These are phyloP conservation scores for Phytophthora agathidicida DNA, from an alignment of 352 stramenopile species.

Conservation along the genomic window DNA sequence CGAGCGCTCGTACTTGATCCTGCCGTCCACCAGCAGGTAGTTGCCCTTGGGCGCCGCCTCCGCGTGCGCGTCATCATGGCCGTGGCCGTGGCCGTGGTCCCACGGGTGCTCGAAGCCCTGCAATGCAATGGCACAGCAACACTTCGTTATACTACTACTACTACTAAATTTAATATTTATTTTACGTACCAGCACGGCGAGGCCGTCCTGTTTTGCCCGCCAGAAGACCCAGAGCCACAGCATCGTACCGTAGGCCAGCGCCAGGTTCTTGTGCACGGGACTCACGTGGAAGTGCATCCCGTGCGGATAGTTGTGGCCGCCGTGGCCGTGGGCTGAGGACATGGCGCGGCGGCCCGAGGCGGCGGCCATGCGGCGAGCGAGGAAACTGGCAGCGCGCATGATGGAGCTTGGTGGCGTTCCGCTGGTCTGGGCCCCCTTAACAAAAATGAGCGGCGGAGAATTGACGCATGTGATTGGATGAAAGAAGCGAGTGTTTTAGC, in stretches of 20 bases:
- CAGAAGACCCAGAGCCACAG: constrained; percentile 93
- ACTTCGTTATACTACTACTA: too few species aligned
- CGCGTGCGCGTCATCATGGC: constrained; percentile 49
- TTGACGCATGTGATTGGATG: constrained; percentile 9
- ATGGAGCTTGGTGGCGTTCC: constrained; percentile 18
- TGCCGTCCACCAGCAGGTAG: constrained; percentile 48
- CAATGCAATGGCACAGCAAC: constrained; percentile 1
- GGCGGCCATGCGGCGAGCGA: constrained; percentile 57
- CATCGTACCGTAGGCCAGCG: constrained; percentile 87
- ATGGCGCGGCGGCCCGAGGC: constrained; percentile 57
- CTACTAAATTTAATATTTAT: not conserved
- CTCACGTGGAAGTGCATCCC: constrained; percentile 92
- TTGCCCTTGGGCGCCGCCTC: constrained; percentile 41
- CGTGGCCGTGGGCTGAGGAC: constrained; percentile 58
- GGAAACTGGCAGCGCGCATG: constrained; percentile 52
- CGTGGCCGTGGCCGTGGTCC: constrained; percentile 77
- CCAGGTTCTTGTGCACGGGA: constrained; percentile 88
- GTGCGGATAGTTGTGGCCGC: constrained; percentile 75
- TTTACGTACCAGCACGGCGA: constrained; percentile 71
- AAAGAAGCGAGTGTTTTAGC: constrained; percentile 10
- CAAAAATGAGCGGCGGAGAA: constrained; percentile 35
- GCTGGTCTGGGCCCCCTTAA: constrained; percentile 18
- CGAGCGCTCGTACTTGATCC: constrained; percentile 67
- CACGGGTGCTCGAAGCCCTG: constrained; percentile 88
- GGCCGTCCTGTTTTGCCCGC: constrained; percentile 88